Conservation (phyloP, 2,329 filamentous ascomycete species). For the Aspergillus amoenus region DNA sequence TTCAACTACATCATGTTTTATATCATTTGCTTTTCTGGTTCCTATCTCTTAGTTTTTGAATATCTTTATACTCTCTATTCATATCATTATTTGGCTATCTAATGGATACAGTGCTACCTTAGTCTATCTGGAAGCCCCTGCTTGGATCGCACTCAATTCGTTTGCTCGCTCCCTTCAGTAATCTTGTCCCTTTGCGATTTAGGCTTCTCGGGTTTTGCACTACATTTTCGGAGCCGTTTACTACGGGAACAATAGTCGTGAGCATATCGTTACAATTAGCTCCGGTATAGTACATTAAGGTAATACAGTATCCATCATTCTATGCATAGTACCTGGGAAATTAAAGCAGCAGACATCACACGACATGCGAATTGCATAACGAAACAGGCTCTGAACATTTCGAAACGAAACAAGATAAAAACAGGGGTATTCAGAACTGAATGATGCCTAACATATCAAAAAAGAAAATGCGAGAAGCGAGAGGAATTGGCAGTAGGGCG, state of each 20-base stretch:
- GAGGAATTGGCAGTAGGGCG: background rate
- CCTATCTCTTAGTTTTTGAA: conserved; percentile 4
- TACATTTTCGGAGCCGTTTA: background rate
- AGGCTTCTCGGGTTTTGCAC: background rate
- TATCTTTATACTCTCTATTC: conserved; percentile 2
- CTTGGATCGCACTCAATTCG: background rate
- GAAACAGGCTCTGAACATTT: background rate
- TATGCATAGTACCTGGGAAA: background rate
- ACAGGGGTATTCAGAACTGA: background rate
- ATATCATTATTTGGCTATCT: background rate
- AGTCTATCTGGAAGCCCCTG: background rate
- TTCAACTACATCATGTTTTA: background rate
- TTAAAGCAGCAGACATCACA: background rate
- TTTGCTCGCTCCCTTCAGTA: background rate
- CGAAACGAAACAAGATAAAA: background rate
- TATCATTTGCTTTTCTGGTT: background rate
- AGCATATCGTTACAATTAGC: background rate
- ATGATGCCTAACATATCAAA: background rate
- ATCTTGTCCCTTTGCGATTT: background rate
- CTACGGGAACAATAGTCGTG: background rate
- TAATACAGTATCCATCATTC: background rate
- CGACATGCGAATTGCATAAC: background rate
- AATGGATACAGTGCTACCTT: background rate
- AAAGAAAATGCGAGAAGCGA: conserved; percentile 1
- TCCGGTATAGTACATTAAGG: background rate